These are phyloP conservation scores for Cotoneaster glaucophyllus DNA, from an alignment of 306 rosid species.

Conservation along the genomic window DNA sequence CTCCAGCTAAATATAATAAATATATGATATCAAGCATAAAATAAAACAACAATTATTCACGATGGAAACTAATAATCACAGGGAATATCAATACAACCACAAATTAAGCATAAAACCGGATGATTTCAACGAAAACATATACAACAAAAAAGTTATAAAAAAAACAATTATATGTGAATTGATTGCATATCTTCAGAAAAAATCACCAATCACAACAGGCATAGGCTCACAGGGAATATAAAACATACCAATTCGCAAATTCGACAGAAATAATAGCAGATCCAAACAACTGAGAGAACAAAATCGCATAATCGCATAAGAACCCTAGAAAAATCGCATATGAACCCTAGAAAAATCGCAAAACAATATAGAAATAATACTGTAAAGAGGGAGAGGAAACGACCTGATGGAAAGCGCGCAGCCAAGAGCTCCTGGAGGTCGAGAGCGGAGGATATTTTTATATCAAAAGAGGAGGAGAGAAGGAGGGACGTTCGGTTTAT, in stretches of 20 bases:
- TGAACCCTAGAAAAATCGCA: not conserved
- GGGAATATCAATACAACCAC: not conserved
- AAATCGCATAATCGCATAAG: not conserved
- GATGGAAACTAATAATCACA: not conserved
- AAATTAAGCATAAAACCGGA: not conserved
- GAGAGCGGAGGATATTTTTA: not conserved
- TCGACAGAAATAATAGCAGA: not conserved
- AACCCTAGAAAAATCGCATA: too few species aligned
- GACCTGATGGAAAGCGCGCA: conserved; percentile 4
- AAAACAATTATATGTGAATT: not conserved
- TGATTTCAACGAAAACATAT: not conserved
- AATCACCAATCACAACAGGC: not conserved
- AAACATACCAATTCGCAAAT: not conserved
- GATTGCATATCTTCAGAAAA: not conserved
- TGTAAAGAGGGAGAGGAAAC: too few species aligned
- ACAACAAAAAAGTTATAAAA: not conserved
- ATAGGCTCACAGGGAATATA: not conserved
- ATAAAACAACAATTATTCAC: not conserved
- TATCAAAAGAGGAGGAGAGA: not conserved
- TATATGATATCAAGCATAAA: not conserved
- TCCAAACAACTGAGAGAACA: not conserved
- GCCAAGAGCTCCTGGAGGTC: not conserved
- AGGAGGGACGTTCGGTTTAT: not conserved
- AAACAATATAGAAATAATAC: too few species aligned
- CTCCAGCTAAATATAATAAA: not conserved